Percentiles rank a stretch among this genome's conserved stretches.
phyloP scores from a whole-genome alignment of 2,329 filamentous ascomycete species.

The Aspergillus fructus region DNA sequence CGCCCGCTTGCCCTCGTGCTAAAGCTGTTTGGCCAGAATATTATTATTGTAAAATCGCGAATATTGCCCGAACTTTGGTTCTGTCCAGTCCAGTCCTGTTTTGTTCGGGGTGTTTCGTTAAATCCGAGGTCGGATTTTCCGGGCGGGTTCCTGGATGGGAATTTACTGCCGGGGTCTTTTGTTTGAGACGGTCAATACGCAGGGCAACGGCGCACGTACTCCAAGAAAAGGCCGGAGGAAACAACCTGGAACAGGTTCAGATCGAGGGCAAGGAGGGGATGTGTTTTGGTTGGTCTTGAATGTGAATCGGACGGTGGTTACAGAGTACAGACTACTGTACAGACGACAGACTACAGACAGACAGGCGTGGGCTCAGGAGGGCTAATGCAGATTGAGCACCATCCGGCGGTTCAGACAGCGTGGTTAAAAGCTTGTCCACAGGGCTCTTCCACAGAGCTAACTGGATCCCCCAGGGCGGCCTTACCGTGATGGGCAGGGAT shows the following conservation, averaged over 20 bases:
- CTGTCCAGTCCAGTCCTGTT: not conserved
- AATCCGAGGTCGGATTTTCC: not conserved
- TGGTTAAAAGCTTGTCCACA: constrained; percentile 26
- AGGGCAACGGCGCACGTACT: too few relatives aligned
- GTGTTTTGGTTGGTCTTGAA: not conserved
- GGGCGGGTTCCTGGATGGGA: not conserved
- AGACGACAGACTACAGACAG: not conserved
- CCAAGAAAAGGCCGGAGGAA: too few relatives aligned
- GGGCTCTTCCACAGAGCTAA: constrained; percentile 19
- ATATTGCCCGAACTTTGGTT: not conserved
- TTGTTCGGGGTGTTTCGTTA: not conserved
- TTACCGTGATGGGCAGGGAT: constrained; percentile 17
- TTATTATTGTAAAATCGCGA: not conserved
- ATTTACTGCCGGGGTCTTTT: not conserved
- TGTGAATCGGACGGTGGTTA: not conserved
- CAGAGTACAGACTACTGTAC: not conserved
- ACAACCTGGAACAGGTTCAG: too few relatives aligned
- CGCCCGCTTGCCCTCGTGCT: not conserved
- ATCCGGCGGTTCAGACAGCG: constrained; percentile 11
- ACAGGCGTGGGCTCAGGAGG: not conserved
- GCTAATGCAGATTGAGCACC: constrained; percentile 18
- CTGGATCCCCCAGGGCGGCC: constrained; percentile 5
- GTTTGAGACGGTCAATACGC: too few relatives aligned
- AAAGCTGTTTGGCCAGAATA: not conserved
- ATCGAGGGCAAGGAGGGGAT: too few relatives aligned